Base-by-base conservation (phyloP, 108 stramenopile genomes). In the Stephanodiscus triporus region DNA sequence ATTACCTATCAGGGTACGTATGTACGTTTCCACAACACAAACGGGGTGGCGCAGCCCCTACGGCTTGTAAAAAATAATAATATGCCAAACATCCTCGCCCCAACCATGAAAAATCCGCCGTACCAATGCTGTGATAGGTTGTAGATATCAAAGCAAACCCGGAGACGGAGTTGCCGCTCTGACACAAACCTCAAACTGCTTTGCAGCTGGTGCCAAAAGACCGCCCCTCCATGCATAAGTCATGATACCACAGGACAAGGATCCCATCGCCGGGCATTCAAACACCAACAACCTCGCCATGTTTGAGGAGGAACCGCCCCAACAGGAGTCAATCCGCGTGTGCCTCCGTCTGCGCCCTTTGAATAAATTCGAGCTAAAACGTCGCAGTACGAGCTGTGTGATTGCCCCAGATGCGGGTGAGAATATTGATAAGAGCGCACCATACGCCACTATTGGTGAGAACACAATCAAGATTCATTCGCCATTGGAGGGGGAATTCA, bases 341-440 rank as follows among this genome's bases (percentile, higher is more conserved):
- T 87, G 70, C 57, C 80, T 92, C 6, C 85, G 91, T 9, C 80
- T 92, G 4, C 79, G 89, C 29, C 91, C 91, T 10, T 76, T 85
- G 65, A 88, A 89, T 64, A 87, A 89, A 60, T 72, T 92, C 34
- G 91, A 92, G 70, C 65, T 69, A 10, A 78, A 84, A 24, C 78
- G 86, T 47, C 71, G 91, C n/a, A 83, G 84, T 69, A 87, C 81
- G 34, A 75, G 85, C 67, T 92, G 91, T 68, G 78, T 89, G 34
- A 34, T 17, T 4, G 38, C 54, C 51, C 32, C 49, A n/a, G n/a
- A 0, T 34, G 34, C 45, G 65, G 78, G 42, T 32, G 85, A 4
- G 80, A 86, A 57, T 72, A 74, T 13, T 70, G 84, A 48, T 82
- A 81, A 29, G 56, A 32, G 32, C 0, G 53, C 53, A 26, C 23